Evolutionary conservation across 805 yeast genomes (phyloP), one percentile per base, ranked within the genome.

Genomic region (Ogataea zsoltii): DNA sequence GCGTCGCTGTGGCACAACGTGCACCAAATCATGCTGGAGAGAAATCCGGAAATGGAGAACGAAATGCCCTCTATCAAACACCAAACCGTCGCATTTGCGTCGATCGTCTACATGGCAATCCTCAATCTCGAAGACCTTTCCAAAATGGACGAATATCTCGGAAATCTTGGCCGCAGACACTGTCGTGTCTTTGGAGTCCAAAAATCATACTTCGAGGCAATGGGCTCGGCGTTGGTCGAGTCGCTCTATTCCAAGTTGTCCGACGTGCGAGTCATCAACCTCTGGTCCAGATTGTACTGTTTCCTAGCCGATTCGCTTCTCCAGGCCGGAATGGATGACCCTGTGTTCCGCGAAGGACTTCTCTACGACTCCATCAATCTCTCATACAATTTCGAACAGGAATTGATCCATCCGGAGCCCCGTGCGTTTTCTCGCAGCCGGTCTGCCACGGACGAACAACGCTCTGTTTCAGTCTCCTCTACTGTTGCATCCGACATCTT

Each of bases 51-150:
- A 9, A 65, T 85, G 44, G 82, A 80, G 49, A 66, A 67, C 17
- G 60, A 76, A 55, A 81, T 82, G 60, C 90, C 92, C 0, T 75
- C 84, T 2, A 75, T 84, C 49, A 74, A 76, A 48, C 86, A 83
- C 55, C 91, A 85, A 62, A 85, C 88, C 1, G 77, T 77, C 10
- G 74, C 86, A 6, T 81, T 85, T 65, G 85, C 88, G 1, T 86
- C 88, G 2, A 83, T 85, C 13, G 59, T 85, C 57, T 74, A 83
- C 17, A 72, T 78, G 43, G 82, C 87, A 2, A 73, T 85, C 37
- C 62, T 71, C 25, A 80, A 77, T 57, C 67, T 85, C 38, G 87
- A 83, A 45, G 68, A 78, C 48, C 67, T 85, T 42, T 54, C 68
- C 14, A 60, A 60, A 2, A 61, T 85, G 40, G 80, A 82, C 53